Evolutionary conservation across 371 early-diverging fungal genomes (phyloP), one percentile per base, ranked within the genome.

Genomic region (Mycotypha africana): DNA sequence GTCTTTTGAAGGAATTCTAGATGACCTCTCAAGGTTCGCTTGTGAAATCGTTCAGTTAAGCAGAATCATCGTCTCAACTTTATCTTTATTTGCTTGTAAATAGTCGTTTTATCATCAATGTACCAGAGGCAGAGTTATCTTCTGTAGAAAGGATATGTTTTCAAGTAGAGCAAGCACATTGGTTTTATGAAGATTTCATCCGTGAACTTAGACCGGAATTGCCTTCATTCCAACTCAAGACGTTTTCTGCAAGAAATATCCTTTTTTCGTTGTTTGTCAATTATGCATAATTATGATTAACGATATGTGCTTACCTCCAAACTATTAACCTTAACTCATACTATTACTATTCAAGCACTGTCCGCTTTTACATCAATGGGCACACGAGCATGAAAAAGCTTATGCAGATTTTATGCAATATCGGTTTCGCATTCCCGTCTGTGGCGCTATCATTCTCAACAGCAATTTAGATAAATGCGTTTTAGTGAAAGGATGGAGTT

Each of bases 121-220:
- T 98, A 2, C 97, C 97, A 15, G 88, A 89, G 34, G 91, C 86
- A 56, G 99, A 98, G 62, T 74, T 92, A 7, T 60, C 84, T 7
- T 85, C 91, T 20, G 82, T 91, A 10, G 95, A 95, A 58, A 79
- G 99, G 32, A 91, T 99, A 38, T 93, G 93, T 55, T 99, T 99
- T 65, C 97, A 98, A 72, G 90, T 99, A 38, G 99, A 99, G 62
- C 95, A 97, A 68, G 99, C 99, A 5, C 97, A 99, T 63, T 99
- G 99, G 99, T 99, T 92, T 67, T 98, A 97, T 67, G 94, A 96
- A 58, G 99, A 99, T 71, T 96, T 97, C 72, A 82, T 95, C 32
- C 78, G 95, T 51, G 90, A 89, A 51, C 70, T 85, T 45, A 83
- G 86, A 50, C 85, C 90, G 9, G 72, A 68, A 35, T 64, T 93